phyloP scores from a whole-genome alignment of 2,329 filamentous ascomycete genomes.

The Neopestalotiopsis rosae region DNA sequence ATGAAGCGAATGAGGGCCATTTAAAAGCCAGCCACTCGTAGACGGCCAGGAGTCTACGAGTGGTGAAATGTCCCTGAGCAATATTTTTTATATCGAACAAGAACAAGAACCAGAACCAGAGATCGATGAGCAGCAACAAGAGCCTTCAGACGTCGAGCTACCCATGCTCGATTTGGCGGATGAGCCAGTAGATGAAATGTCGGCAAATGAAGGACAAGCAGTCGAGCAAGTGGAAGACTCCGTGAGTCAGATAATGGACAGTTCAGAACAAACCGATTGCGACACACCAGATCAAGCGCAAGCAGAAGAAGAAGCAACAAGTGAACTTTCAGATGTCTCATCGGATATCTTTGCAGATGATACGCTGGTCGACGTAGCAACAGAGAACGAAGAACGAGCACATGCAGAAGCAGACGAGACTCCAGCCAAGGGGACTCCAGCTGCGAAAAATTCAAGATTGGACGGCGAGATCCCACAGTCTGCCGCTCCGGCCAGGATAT shows the following conservation, averaged over 20 bases:
- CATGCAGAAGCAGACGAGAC: not conserved
- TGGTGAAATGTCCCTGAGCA: constrained; percentile 37
- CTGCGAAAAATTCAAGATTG: not conserved
- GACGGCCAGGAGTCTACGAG: constrained; percentile 38
- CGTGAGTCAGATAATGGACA: not conserved
- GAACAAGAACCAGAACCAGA: no score
- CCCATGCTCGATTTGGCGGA: not conserved
- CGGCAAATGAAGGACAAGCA: not conserved
- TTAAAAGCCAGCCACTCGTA: constrained; percentile 41
- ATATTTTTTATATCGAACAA: constrained; percentile 7
- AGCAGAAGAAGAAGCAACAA: not conserved
- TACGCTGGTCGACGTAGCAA: not conserved
- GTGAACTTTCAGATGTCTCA: not conserved
- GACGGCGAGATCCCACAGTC: not conserved
- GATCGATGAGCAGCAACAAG: constrained; percentile 29
- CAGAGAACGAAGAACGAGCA: not conserved
- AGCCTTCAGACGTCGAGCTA: not conserved
- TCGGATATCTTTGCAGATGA: not conserved
- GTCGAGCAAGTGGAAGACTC: not conserved
- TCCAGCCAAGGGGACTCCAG: not conserved
- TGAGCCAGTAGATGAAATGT: not conserved
- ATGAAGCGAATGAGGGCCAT: constrained; percentile 2
- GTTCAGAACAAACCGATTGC: no score
- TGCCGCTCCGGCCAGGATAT: not conserved
- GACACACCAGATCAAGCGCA: not conserved